phyloP scores from a whole-genome alignment of 805 yeast species.

The Maudiozyma turicensis region DNA sequence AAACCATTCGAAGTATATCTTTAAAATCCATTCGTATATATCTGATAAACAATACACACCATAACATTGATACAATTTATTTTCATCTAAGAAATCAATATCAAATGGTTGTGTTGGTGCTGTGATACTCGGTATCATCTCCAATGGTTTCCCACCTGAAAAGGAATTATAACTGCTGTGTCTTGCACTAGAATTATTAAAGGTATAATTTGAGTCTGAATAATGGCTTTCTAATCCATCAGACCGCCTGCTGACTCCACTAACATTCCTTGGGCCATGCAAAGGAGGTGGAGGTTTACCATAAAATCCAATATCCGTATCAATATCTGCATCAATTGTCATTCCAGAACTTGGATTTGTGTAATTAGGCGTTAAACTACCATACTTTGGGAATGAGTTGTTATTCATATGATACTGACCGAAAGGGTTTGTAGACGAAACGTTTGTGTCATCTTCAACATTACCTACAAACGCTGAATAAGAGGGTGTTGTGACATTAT shows the following conservation, averaged over 20 bases:
- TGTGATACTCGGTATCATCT: constrained; percentile 27
- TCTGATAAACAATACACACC: constrained; percentile 39
- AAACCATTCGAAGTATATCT: constrained; percentile 42
- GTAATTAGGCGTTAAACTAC: not conserved
- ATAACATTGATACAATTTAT: constrained; percentile 41
- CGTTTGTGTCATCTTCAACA: not conserved
- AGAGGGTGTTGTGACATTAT: no score
- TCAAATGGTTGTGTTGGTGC: constrained; percentile 51
- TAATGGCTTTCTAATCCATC: constrained; percentile 26
- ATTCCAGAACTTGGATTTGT: not conserved
- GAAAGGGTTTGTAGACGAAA: not conserved
- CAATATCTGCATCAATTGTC: constrained; percentile 1
- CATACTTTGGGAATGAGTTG: not conserved
- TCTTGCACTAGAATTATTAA: constrained; percentile 24
- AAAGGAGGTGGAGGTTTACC: constrained; percentile 16
- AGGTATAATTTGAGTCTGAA: constrained; percentile 28
- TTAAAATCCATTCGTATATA: constrained; percentile 45
- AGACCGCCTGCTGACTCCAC: constrained; percentile 19
- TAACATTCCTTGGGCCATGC: constrained; percentile 13
- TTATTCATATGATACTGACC: no score
- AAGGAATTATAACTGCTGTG: constrained; percentile 27
- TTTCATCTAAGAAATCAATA: constrained; percentile 37
- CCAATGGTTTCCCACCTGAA: constrained; percentile 26
- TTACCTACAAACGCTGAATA: not conserved
- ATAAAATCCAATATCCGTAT: constrained; percentile 5